phyloP scores from a whole-genome alignment of 179 eudicot genomes.

The Silene vulgaris region DNA sequence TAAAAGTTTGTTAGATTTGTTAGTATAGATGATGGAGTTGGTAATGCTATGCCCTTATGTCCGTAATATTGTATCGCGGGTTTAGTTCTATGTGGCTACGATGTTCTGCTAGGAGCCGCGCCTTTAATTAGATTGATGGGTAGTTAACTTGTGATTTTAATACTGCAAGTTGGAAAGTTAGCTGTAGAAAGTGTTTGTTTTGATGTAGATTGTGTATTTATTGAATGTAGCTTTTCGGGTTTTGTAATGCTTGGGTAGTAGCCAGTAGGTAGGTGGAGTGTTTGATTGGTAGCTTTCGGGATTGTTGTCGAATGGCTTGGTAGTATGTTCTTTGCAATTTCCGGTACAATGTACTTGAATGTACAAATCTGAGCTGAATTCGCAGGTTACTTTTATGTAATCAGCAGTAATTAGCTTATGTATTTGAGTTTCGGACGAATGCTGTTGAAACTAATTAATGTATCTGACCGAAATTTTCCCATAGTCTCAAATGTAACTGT shows the following conservation, averaged over 20 bases:
- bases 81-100: too few relatives aligned
- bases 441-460: not conserved
- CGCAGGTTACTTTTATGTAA: not conserved
- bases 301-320: not conserved
- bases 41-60: too few relatives aligned
- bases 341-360: constrained; percentile 3
- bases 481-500: too few relatives aligned
- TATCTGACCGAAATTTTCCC: too few relatives aligned
- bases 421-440: not conserved
- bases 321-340: not conserved
- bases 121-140: too few relatives aligned
- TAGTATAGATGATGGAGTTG: not conserved
- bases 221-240: not conserved
- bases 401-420: not conserved
- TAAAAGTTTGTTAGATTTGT: not conserved
- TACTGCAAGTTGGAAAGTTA: not conserved
- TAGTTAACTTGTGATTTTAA: not conserved
- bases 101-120: too few relatives aligned
- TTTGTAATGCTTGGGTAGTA: not conserved
- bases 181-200: not conserved
- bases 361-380: not conserved
- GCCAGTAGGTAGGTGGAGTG: not conserved
- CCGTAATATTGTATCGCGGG: too few relatives aligned
- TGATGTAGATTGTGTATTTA: not conserved
- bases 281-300: not conserved